Evolutionary conservation across 176 grass and related monocot genomes (phyloP).

Genomic region (Eleusine indica): DNA sequence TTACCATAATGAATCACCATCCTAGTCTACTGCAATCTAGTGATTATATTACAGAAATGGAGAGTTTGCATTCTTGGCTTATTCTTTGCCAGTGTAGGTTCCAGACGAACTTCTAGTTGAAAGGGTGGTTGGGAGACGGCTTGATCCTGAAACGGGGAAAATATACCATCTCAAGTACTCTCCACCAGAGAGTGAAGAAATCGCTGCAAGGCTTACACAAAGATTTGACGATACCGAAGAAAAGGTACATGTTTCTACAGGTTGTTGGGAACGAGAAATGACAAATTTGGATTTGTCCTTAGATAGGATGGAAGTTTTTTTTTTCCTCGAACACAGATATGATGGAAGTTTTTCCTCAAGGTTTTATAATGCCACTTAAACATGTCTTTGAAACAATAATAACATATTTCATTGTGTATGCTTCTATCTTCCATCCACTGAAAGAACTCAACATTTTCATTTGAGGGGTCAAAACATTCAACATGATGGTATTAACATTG

Average conservation of each 20-base stretch:
- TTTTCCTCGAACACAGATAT: not conserved
- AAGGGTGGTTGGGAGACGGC: slow-evolving; percentile 87
- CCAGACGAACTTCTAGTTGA: slow-evolving; percentile 82
- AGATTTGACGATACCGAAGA: slow-evolving; percentile 98
- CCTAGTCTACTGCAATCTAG: slow-evolving; percentile 3
- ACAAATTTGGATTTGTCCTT: slow-evolving; percentile 3
- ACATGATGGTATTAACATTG: not conserved
- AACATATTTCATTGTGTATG: not conserved
- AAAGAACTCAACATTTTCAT: not conserved
- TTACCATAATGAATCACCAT: not conserved
- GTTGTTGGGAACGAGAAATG: slow-evolving; percentile 11
- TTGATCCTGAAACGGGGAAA: slow-evolving; percentile 90
- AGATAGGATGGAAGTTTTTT: slow-evolving; percentile 6
- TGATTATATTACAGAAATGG: slow-evolving; percentile 10
- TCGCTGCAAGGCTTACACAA: slow-evolving; percentile 83
- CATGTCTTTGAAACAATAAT: not conserved
- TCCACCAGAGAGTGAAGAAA: slow-evolving; percentile 95
- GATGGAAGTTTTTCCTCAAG: not conserved
- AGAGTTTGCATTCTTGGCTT: slow-evolving; percentile 3
- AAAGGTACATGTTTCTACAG: slow-evolving; percentile 61
- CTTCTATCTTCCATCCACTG: slow-evolving; percentile 10
- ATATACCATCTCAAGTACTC: slow-evolving; percentile 98
- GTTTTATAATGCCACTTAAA: not conserved
- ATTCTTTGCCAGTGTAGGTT: slow-evolving; percentile 54
- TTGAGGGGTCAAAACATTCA: not conserved